Conservation (phyloP, 73 alveolate genomes). For the Symbiodinium pilosum region DNA sequence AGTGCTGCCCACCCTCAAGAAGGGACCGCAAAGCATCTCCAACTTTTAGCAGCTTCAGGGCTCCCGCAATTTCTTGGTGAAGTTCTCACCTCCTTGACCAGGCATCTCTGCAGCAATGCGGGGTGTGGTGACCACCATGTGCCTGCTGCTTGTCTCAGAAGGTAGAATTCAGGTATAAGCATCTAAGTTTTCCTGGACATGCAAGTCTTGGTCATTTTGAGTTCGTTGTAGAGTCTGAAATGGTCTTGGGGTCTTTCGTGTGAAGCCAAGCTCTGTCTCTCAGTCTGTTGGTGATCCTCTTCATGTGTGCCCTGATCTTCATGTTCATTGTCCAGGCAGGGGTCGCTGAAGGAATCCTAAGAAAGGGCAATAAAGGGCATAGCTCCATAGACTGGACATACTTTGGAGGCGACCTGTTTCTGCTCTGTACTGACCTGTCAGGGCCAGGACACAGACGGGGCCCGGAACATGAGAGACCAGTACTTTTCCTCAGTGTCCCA, state of each 20-base stretch:
- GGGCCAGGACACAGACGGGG: slow-evolving; percentile 13
- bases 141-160: slow-evolving; percentile 20
- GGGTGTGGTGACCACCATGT: slow-evolving; percentile 60
- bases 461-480: not conserved
- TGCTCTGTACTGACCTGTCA: not conserved
- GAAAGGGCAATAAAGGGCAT: too few relatives aligned
- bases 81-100: not conserved
- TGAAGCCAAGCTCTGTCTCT: not conserved
- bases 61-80: too few relatives aligned
- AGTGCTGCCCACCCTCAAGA: too few relatives aligned
- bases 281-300: slow-evolving; percentile 39
- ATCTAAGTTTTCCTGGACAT: not conserved
- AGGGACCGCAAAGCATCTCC: too few relatives aligned
- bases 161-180: not conserved
- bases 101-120: slow-evolving; percentile 80
- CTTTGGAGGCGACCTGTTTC: too few relatives aligned
- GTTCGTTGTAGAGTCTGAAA: not conserved
- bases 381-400: too few relatives aligned
- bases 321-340: slow-evolving; percentile 6
- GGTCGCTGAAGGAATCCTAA: too few relatives aligned
- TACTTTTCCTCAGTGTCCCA: slow-evolving; percentile 20
- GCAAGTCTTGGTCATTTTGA: not conserved
- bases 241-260: not conserved
- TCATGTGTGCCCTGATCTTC: slow-evolving; percentile 68
- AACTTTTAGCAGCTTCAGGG: too few relatives aligned